phyloP scores from a whole-genome alignment of 1,284 basidiomycete genomes.

The Prillingera fragicola region DNA sequence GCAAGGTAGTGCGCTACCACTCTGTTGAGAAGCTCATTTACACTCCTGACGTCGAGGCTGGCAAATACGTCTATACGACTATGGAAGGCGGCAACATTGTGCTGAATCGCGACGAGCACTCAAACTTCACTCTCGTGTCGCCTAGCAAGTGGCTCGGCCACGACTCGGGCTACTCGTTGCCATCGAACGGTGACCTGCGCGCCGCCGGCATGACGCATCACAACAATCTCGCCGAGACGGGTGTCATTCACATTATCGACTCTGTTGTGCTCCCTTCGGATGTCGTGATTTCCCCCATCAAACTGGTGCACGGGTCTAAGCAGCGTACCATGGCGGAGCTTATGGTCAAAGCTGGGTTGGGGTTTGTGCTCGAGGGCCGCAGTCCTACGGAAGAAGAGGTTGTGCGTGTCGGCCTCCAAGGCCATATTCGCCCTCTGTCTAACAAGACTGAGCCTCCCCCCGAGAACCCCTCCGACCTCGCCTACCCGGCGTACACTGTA shows the following conservation, averaged over 20 bases:
- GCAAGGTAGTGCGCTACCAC: constrained; percentile 79
- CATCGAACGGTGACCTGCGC: constrained; percentile 41
- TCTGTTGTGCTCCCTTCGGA: constrained; percentile 79
- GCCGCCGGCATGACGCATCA: constrained; percentile 37
- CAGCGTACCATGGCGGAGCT: constrained; percentile 80
- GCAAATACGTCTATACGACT: constrained; percentile 36
- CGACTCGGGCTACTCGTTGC: constrained; percentile 48
- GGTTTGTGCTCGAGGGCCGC: constrained; percentile 83
- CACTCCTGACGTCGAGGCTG: constrained; percentile 49
- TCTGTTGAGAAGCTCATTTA: constrained; percentile 74
- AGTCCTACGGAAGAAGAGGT: constrained; percentile 57
- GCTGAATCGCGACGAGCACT: constrained; percentile 28
- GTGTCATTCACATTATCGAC: constrained; percentile 86
- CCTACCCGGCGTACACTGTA: constrained; percentile 61
- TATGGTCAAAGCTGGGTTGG: constrained; percentile 73
- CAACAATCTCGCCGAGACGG: constrained; percentile 72
- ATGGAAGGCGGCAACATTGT: constrained; percentile 48
- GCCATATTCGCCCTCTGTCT: constrained; percentile 14
- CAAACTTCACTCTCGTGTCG: constrained; percentile 25
- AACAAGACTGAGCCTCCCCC: neutral
- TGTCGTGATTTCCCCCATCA: constrained; percentile 76
- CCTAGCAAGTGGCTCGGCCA: constrained; percentile 37
- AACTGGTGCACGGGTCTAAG: constrained; percentile 81
- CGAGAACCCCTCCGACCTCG: constrained; percentile 22
- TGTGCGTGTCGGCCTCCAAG: constrained; percentile 41